Conservation (phyloP, 1,284 basidiomycete species). For the Pyrrhoderma lamaoense region DNA sequence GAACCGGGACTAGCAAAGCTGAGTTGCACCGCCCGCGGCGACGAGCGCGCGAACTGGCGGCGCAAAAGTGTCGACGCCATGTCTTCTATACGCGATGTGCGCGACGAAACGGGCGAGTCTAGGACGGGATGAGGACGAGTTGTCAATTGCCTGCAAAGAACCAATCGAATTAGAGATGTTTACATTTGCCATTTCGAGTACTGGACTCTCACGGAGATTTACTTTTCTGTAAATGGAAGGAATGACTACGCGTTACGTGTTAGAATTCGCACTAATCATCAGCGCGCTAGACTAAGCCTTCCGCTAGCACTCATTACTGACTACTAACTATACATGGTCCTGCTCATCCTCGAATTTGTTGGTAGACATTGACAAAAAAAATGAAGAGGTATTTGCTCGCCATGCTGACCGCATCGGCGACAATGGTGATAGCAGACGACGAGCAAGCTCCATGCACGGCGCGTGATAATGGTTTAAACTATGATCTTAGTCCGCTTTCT, state of each 20-base stretch:
- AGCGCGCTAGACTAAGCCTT: slow-evolving; percentile 3
- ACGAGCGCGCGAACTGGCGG: slow-evolving; percentile 34
- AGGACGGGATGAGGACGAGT: not conserved
- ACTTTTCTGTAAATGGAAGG: not conserved
- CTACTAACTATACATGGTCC: too few species aligned
- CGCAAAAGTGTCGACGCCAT: slow-evolving; percentile 33
- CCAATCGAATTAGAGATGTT: not conserved
- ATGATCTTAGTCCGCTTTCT: slow-evolving; percentile 54
- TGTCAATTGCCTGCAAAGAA: too few species aligned
- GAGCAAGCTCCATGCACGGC: slow-evolving; percentile 34
- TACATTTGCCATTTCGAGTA: not conserved
- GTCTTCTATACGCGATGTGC: slow-evolving; percentile 18
- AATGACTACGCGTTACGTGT: too few species aligned
- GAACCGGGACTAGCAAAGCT: not conserved
- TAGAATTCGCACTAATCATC: too few species aligned
- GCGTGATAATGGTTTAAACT: slow-evolving; percentile 42
- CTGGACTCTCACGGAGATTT: not conserved
- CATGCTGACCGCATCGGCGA: slow-evolving; percentile 1
- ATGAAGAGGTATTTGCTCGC: not conserved
- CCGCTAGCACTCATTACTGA: too few species aligned
- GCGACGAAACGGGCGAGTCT: slow-evolving; percentile 16
- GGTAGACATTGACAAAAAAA: too few species aligned
- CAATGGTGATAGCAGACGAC: slow-evolving; percentile 5
- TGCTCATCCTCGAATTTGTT: too few species aligned
- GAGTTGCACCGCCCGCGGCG: slow-evolving; percentile 4